Evolutionary conservation across 2,329 filamentous ascomycete species (phyloP), one percentile per base, ranked within the genome.

Genomic region (Cladophialophora psammophila): DNA sequence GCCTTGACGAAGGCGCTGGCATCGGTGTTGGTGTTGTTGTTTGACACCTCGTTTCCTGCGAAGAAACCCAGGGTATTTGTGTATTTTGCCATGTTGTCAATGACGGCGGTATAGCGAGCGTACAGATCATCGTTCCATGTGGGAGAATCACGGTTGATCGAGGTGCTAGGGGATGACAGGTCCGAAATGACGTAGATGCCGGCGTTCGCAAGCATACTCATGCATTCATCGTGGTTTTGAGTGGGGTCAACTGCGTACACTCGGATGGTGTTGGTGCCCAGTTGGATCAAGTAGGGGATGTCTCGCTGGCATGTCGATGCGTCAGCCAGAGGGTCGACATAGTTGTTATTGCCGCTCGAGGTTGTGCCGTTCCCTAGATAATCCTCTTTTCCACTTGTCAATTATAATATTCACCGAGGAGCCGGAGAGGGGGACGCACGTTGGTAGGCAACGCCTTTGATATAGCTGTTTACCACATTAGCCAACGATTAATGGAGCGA

Each of bases 151-250:
- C 94, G 92, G 84, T 94, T 90, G 85, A 99, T 97, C 61, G 95
- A 98, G 64, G 86, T 79, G 63, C 81, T 82, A 36, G 95, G 95
- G 78, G 96, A 89, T 26, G 90, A 91, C 73, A 99, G 83, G 84
- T 99, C 95, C 72, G 93, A 91, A 74, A 99, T 87, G 76, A 99
- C 90, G 80, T 98, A 99, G 84, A 99, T 98, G 76, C 93, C 94
- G 64, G 91, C 91, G 67, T 91, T 88, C 65, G 91, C 86, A 58
- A 99, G 87, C 72, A 92, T 79, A 73, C 86, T 83, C 94, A 99
- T 97, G 84, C 95, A 98, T 60, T 84, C 85, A 62, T 86, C 84
- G 83, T 99, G 95, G 81, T 96, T 85, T 72, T 85, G 79, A 15
- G 84, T 87, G 31, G 94, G 92, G 82, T 98, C 87, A 75, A 98